Base-by-base conservation (phyloP, 2,329 filamentous ascomycete species). In the Fusarium newnesense region DNA sequence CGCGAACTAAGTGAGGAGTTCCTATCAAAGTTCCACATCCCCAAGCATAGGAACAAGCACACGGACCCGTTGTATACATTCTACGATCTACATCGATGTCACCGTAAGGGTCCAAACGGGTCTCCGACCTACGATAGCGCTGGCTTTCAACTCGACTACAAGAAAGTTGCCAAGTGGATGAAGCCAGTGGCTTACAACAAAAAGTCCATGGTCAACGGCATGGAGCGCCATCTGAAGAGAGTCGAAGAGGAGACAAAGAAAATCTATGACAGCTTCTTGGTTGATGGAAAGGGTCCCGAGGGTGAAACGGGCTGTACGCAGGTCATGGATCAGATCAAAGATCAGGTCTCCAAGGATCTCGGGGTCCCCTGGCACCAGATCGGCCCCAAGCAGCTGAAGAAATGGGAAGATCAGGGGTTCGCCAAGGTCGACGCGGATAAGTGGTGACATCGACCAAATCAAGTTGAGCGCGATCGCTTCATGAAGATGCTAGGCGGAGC, bases 141-240 rank as follows among this genome's bases (percentile, higher is more conserved):
- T 0, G 72, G 74, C 3, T 76, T 70, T 21, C 67, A 76, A 42
- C 65, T 76, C 3, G 74, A 76, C 24, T 75, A 64, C 40, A 21
- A 64, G 0, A 76, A 76, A 21, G 70, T 76, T 0, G 46, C 46
- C 7, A 42, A 58, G 16, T 65, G 56, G 61, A 75, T 76, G 70
- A 75, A 69, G 34, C 74, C 70, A 8, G 6, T 12, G 7, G 9
- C 18, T 5, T 76, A 67, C 4, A 74, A 47, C 32, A 76, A 69
- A 40, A 69, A 57, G 5, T 5, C 40, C 1, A 58, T 47, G 9
- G 61, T 76, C 4, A 66, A 56, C 1, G 49, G 70, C 1, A 74
- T 72, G 74, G 50, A 40, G 4, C 46, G 37, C 6, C 39, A 36
- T 2, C 8, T 72, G 2, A n/a, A 70, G 11, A 40, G 40, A 4